Evolutionary conservation across 768 basidiomycete species (phyloP), one percentile per base, ranked within the genome.

Genomic region (Albatrellus ellisii): DNA sequence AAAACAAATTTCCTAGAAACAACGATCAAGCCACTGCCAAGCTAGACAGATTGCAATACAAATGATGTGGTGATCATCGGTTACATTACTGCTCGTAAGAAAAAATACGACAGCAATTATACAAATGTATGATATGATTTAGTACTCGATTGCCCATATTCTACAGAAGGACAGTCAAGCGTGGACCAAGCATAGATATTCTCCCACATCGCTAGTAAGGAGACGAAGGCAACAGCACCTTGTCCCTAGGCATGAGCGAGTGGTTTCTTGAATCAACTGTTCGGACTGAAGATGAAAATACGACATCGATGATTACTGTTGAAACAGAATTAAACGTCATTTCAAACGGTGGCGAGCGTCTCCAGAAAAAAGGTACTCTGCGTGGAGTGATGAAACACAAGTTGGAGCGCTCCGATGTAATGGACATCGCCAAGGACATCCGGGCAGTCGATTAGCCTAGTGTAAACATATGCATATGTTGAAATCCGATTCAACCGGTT

Each of bases 191-290:
- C 62, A 59, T 43, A n/a, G 41, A 43, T 70, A 37, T 26, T 83
- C 71, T 83, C 66, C 81, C 81, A 83, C 77, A 46, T 58, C 64
- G 65, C 79, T 66, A 75, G 79, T 80, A 71, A 60, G 75, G 79
- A 60, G 71, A 81, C 80, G 78, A 84, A 70, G 73, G 81, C 79
- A 79, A 52, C 46, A 57, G 54, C 50, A 56, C 81, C 68, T 60
- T 84, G 80, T 80, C 65, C 72, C 81, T 72, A 79, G 81, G 79
- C 79, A 70, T 64, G 58, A 64, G 76, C 64, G 65, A 65, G 77
- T 82, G 80, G 80, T 55, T 45, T 25, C 29, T 43, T 33, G 45
- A 52, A 46, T 48, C 42, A 46, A 41, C 39, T 46, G 47, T 15
- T 36, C n/a, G n/a, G n/a, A n/a, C n/a, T n/a, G n/a, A n/a, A n/a